Evolutionary conservation across 495 filamentous ascomycete genomes (phyloP), one percentile per base, ranked within the genome.

Genomic region (Aspergillus sclerotioniger): DNA sequence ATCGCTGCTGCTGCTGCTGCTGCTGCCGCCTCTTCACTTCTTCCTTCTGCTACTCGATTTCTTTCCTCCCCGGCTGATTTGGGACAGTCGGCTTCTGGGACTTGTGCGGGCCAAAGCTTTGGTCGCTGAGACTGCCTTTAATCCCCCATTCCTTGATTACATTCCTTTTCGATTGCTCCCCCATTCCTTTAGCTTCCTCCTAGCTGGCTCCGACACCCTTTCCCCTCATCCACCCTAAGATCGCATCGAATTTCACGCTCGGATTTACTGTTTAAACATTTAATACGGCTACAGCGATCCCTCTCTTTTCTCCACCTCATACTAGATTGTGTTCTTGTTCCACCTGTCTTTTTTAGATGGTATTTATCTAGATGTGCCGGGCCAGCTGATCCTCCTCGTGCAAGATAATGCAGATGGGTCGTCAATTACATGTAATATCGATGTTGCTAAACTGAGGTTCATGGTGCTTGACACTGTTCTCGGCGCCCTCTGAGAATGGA

Each of bases 401-500:
- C 59, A 65, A 63, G 51, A 67, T 57, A 62, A 67, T 70, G 66
- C 69, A 69, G 65, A 72, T 74, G 73, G 71, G 69, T 72, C 69
- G 70, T 72, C 66, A 66, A 60, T 67, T 67, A 54, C 67, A 62
- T 65, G 57, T 60, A 59, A 59, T 61, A 58, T 68, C 57, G 52
- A 74, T 68, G 67, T 66, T 67, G 62, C 63, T 61, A 68, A 71
- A 70, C 63, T 77, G 64, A 74, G 67, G 67, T 71, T 67, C 65
- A 67, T 67, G 68, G 67, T 73, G 68, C 58, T 64, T 72, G 63
- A 64, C 60, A 66, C 69, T 70, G 56, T 66, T 61, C 58, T 54
- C 64, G 57, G 66, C 66, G 56, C 61, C 58, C 64, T 67, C 62
- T 68, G 62, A 77, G 67, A 49, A 80, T 80, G 77, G 76, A 79